These are phyloP conservation scores for Rhazya stricta DNA, from an alignment of 257 asterid genomes.

Conservation along the genomic window DNA sequence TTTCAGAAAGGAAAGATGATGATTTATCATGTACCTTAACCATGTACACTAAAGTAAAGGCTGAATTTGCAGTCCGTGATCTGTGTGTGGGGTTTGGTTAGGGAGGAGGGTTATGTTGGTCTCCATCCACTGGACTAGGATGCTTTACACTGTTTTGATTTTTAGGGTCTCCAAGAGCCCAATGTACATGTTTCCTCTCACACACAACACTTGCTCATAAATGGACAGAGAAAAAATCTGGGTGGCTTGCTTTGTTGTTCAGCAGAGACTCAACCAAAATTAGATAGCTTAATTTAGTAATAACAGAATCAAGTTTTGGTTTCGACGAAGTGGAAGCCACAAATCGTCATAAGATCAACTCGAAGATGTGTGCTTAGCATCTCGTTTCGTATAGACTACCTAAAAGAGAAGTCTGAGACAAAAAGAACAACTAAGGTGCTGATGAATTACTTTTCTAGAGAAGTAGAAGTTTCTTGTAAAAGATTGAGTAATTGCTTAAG, in stretches of 20 bases:
- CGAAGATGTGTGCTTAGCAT: no score
- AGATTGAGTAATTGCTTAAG: not conserved
- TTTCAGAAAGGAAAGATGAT: not conserved
- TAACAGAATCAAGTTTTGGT: not conserved
- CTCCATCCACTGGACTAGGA: not conserved
- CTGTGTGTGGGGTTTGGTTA: not conserved
- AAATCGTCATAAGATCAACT: no score
- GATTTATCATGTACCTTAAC: not conserved
- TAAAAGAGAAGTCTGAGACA: not conserved
- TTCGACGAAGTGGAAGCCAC: no score
- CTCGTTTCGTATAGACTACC: no score
- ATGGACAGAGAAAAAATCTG: not conserved
- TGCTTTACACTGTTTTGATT: not conserved
- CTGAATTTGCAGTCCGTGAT: not conserved
- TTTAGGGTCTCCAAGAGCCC: not conserved
- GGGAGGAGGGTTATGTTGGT: not conserved
- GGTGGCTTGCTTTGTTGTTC: not conserved
- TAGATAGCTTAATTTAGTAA: not conserved
- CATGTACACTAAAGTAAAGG: not conserved
- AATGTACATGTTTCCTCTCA: not conserved
- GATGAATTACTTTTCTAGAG: not conserved
- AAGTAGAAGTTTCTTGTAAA: not conserved
- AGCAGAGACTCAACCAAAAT: not conserved
- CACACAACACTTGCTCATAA: not conserved
- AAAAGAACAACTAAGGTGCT: not conserved